Base-by-base conservation (phyloP, 176 grass and related monocot species). In the Carex pumila region DNA sequence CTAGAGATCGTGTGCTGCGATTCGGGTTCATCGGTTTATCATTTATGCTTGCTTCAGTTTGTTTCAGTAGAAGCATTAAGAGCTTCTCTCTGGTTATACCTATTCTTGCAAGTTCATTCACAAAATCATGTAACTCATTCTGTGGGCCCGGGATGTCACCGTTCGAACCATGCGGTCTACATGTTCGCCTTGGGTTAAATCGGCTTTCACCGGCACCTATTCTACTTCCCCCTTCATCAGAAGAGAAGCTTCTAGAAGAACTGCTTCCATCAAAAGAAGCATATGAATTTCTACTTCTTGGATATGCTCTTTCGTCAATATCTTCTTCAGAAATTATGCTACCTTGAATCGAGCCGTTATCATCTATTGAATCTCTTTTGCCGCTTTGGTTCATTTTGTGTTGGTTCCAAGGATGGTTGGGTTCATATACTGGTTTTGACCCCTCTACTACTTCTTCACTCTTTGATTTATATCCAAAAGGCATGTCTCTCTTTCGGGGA, bases 221-320 rank as follows among this genome's bases (percentile, higher is more conserved):
- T 62, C 17, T 83, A 74, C 22, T 87, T 9, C 79, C 31, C 39
- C 79, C 79, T 64, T 83, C 86, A 30, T 77, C 67, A 56, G 80
- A 87, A 69, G 81, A 83, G 19, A 83, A 83, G 21, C 81, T 83
- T 83, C 81, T 83, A 39, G 80, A 87, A 64, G 86, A 87, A 62
- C 32, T 41, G 54, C 80, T 87, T 76, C 86, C 80, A 9, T 65
- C 86, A 25, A 75, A 81, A 71, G 56, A 81, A 86, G 86, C 53
- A 83, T 64, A 71, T 63, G 86, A 65, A 66, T 82, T 65, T 87
- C 69, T 87, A 39, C 64, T 45, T 15, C 39, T 55, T 83, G 34
- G 54, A 77, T 81, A 83, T 72, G 18, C 71, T 85, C 57, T 85
- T 12, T 79, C 71, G 2, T 77, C 70, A 2, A 54, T 34, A 52